These are phyloP conservation scores for Pontederia paniculata DNA, from an alignment of 176 grass and related monocot species.

Conservation along the genomic window DNA sequence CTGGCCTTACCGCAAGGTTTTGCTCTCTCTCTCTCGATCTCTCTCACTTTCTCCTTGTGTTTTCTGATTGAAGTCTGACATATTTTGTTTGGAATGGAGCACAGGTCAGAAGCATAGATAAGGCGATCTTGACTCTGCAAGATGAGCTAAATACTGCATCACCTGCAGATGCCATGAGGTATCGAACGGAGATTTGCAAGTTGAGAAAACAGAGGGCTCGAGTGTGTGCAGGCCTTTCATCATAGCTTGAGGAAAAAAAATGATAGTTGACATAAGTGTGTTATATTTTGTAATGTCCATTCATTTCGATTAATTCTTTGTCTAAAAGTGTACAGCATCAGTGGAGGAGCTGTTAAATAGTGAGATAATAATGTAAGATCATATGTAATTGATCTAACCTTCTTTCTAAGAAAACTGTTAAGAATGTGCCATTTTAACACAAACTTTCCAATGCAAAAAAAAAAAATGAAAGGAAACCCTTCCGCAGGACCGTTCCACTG, in stretches of 20 bases:
- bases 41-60: too few species aligned
- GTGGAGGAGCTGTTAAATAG: too few species aligned
- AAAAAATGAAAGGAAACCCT: not conserved
- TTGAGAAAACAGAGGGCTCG: conserved; percentile 2
- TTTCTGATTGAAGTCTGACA: not conserved
- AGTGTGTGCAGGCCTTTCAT: conserved; percentile 7
- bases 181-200: conserved; percentile 2
- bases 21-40: not conserved
- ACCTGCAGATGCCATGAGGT: not conserved
- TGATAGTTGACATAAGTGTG: too few species aligned
- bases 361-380: too few species aligned
- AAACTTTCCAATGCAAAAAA: too few species aligned
- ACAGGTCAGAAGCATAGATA: conserved; percentile 23
- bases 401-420: too few species aligned
- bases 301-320: too few species aligned
- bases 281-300: too few species aligned
- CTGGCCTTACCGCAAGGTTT: conserved; percentile 43
- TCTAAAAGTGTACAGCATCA: too few species aligned
- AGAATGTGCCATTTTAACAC: too few species aligned
- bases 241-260: not conserved
- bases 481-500: conserved; percentile 28
- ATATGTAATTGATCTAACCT: too few species aligned
- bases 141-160: not conserved
- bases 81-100: not conserved
- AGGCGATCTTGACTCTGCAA: conserved; percentile 7